These are phyloP conservation scores for Pistacia integerrima DNA, from an alignment of 345 rosid genomes.

Conservation along the genomic window DNA sequence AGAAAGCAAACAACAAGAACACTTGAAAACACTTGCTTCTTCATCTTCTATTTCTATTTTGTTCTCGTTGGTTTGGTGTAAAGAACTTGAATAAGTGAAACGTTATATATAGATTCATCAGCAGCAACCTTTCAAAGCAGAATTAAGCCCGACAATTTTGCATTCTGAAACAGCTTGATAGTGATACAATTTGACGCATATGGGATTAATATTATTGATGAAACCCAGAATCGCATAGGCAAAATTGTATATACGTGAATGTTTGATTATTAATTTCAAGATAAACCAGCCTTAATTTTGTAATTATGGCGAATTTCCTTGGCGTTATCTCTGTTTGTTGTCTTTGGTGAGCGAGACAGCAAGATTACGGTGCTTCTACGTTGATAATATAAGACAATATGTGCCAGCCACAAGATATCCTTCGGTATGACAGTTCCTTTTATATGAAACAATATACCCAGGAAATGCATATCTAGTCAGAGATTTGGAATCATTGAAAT, in stretches of 20 bases:
- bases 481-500: too few species aligned
- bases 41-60: background rate
- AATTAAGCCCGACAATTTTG: background rate
- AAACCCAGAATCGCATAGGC: background rate
- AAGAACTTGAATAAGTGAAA: background rate
- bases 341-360: background rate
- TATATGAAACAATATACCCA: background rate
- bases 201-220: background rate
- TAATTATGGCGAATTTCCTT: background rate
- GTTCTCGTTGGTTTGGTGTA: background rate
- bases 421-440: background rate
- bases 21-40: constrained; percentile 4
- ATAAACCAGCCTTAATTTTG: background rate
- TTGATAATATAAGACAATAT: too few species aligned
- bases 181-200: background rate
- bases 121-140: background rate
- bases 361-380: background rate
- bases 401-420: background rate
- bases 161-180: background rate
- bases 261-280: constrained; percentile 1
- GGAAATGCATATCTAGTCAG: too few species aligned
- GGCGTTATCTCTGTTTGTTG: background rate
- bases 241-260: background rate
- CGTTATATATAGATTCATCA: background rate
- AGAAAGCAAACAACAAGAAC: background rate